Conservation (phyloP, 148 eudicot genomes). For the Chenopodium berlandieri region DNA sequence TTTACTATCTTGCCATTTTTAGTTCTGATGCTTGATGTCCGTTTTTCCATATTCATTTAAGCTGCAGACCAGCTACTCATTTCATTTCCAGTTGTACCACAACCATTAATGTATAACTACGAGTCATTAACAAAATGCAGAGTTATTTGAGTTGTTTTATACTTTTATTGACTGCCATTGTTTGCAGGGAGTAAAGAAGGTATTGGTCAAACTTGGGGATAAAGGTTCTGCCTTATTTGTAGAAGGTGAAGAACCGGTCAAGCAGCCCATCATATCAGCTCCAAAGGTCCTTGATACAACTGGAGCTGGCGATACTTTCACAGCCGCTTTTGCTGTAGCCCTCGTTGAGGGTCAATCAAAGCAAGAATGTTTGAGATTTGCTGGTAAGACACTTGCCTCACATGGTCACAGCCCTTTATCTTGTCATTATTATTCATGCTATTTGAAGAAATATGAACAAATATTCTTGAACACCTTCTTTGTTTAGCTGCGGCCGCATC, state of each 20-base stretch:
- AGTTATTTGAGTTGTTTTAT: background rate
- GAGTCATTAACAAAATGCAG: background rate
- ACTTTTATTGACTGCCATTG: background rate
- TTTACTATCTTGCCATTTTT: slow-evolving; percentile 1
- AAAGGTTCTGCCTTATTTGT: slow-evolving; percentile 84
- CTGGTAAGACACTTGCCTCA: slow-evolving; percentile 46
- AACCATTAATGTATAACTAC: too few species aligned
- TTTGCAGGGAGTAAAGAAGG: slow-evolving; percentile 73
- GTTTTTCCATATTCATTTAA: too few species aligned
- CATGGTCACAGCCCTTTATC: background rate
- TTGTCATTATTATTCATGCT: background rate
- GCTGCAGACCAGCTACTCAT: background rate
- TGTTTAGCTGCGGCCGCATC: slow-evolving; percentile 96
- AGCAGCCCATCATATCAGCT: slow-evolving; percentile 67
- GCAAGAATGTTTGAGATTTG: slow-evolving; percentile 80
- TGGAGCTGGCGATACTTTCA: slow-evolving; percentile 94
- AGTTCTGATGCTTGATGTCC: background rate
- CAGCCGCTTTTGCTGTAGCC: slow-evolving; percentile 94
- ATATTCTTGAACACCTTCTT: background rate
- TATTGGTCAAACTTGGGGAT: slow-evolving; percentile 79
- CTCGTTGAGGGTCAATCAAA: slow-evolving; percentile 77
- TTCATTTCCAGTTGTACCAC: background rate
- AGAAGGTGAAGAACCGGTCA: slow-evolving; percentile 72
- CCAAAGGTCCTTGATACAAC: slow-evolving; percentile 79
- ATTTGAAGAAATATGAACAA: background rate